Percentiles rank a stretch among this genome's conserved stretches.
These are phyloP conservation scores for Emergomyces pasteurianus DNA, from an alignment of 2,329 filamentous ascomycete species.

Conservation along the genomic window DNA sequence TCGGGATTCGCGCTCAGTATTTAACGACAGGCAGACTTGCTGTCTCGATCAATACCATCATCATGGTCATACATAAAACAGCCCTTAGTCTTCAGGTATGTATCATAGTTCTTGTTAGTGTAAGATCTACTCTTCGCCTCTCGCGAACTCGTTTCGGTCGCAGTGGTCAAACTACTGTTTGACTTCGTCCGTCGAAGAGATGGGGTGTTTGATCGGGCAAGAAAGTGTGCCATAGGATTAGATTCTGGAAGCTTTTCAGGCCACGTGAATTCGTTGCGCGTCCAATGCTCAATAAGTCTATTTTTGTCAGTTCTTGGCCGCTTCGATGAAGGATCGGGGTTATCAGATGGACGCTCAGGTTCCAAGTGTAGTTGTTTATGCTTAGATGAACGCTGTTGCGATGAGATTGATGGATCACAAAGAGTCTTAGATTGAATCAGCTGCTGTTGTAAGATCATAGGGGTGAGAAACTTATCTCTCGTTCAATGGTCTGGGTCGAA, in stretches of 20 bases:
- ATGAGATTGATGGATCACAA: background rate
- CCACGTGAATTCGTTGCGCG: conserved; percentile 13
- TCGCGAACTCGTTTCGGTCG: conserved; percentile 11
- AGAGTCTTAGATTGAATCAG: too few species aligned
- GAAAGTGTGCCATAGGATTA: conserved; percentile 5
- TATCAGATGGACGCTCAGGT: background rate
- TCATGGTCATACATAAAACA: conserved; percentile 13
- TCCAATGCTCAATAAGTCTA: conserved; percentile 19
- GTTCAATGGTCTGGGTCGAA: background rate
- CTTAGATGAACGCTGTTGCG: background rate
- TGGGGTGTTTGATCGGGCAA: conserved; percentile 20
- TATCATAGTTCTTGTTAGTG: conserved; percentile 8
- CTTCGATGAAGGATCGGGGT: background rate
- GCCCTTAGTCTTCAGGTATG: conserved; percentile 11
- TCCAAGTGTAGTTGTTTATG: background rate
- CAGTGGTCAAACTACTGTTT: conserved; percentile 6
- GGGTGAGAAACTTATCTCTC: background rate
- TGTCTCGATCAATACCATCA: conserved; percentile 14
- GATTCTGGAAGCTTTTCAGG: conserved; percentile 16
- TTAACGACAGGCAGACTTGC: conserved; percentile 14
- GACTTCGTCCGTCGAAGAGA: conserved; percentile 14
- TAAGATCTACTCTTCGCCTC: conserved; percentile 12
- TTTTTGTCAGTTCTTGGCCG: conserved; percentile 7
- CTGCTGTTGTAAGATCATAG: background rate
- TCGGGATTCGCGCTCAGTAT: conserved; percentile 18